A percentile compares a stretch with the other conserved stretches of the same genome.
phyloP scores from a whole-genome alignment of 2,329 filamentous ascomycete genomes.

The Elsinoe batatas region DNA sequence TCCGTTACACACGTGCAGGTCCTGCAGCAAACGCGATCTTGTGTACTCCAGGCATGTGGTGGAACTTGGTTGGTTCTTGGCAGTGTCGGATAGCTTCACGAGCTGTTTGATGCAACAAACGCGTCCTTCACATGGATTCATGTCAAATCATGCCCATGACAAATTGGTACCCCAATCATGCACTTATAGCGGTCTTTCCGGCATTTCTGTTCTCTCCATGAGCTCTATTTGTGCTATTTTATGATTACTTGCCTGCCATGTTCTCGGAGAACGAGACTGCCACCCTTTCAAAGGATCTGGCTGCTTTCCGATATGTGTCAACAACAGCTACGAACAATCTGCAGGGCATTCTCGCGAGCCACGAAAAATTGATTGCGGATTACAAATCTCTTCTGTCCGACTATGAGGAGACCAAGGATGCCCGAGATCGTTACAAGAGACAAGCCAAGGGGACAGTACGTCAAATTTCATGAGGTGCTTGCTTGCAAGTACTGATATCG shows the following conservation, averaged over 20 bases:
- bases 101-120: background rate
- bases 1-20: background rate
- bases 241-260: background rate
- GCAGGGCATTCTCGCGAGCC: constrained; percentile 13
- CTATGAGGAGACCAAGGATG: constrained; percentile 47
- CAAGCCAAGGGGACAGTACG: constrained; percentile 29
- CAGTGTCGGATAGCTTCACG: background rate
- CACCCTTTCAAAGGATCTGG: constrained; percentile 6
- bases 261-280: constrained; percentile 6
- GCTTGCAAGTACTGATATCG: background rate
- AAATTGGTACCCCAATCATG: background rate
- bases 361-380: constrained; percentile 37
- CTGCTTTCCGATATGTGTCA: constrained; percentile 11
- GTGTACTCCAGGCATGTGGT: background rate
- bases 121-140: background rate
- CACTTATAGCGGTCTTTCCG: background rate
- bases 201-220: background rate
- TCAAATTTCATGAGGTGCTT: background rate
- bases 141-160: background rate
- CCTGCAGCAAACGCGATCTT: background rate
- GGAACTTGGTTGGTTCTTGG: background rate
- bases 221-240: background rate
- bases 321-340: constrained; percentile 10
- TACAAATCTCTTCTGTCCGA: constrained; percentile 49
- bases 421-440: constrained; percentile 47